Conservation (phyloP, 116 monocot genomes). For the Posidonia oceanica region DNA sequence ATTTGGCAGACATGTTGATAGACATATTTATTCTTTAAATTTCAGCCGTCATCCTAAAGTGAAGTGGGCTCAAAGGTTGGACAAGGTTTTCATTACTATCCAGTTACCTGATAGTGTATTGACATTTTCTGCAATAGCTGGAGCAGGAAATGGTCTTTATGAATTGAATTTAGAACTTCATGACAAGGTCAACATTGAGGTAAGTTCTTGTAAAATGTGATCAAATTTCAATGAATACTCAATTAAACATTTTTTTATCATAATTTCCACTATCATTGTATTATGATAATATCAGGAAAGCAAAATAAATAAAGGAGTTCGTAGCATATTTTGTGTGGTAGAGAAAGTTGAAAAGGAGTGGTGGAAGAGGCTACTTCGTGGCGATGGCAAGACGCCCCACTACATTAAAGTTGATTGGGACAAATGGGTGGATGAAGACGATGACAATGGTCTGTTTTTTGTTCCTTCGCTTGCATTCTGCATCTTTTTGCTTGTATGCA, state of each 20-base stretch:
- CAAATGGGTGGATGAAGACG: conserved; percentile 94
- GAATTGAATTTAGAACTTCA: conserved; percentile 61
- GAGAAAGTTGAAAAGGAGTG: conserved; percentile 65
- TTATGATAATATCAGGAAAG: conserved; percentile 37
- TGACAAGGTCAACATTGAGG: conserved; percentile 82
- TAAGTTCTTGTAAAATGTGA: conserved; percentile 5
- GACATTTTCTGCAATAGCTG: conserved; percentile 59
- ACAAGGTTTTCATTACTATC: conserved; percentile 77
- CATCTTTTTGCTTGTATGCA: not conserved
- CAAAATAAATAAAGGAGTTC: conserved; percentile 66
- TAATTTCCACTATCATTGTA: conserved; percentile 5
- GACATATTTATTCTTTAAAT: not conserved
- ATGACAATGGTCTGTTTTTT: conserved; percentile 30
- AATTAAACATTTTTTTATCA: conserved; percentile 37
- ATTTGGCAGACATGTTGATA: not conserved
- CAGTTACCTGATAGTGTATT: conserved; percentile 64
- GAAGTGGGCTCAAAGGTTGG: conserved; percentile 81
- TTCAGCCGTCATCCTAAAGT: conserved; percentile 79
- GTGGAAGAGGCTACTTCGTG: conserved; percentile 73
- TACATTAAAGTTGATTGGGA: conserved; percentile 96
- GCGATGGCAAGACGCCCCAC: conserved; percentile 67
- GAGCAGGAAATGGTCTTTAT: conserved; percentile 35
- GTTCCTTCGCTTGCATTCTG: not conserved
- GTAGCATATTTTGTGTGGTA: conserved; percentile 62
- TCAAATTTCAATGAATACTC: conserved; percentile 36